Base-by-base conservation (phyloP, 495 filamentous ascomycete species). In the Podospora didyma region DNA sequence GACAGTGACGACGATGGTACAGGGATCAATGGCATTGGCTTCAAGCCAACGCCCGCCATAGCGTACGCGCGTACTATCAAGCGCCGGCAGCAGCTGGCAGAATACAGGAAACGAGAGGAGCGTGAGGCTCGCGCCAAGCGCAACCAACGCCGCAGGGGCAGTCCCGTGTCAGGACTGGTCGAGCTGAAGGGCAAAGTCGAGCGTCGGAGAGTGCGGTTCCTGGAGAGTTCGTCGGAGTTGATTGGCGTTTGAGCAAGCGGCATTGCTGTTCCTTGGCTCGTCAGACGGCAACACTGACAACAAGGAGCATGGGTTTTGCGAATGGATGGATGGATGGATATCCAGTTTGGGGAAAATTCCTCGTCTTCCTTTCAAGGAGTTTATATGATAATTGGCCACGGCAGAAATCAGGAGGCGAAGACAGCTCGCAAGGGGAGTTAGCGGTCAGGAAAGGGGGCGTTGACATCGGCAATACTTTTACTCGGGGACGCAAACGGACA, bases 11-110 rank as follows among this genome's bases (percentile, higher is more conserved):
- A 90, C 60, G 88, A 91, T 69, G 88, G 88, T 23, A 88, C 88
- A 35, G 88, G 88, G 37, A 89, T 91, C 60, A 90, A 95, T 69
- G 93, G 93, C 14, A 87, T 97, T 64, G 93, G 92, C 1, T 97
- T 96, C 71, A 87, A 84, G 59, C 93, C 93, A 0, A 97, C 91
- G 9, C 80, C 92, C 17, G 88, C 88, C 31, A 84, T 92, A 28
- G 92, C 90, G 1, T 86, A 89, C 69, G 84, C 84, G 23, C 78
- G 93, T 53, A 78, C 82, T 7, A 82, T 91, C 68, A 88, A 84
- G 68, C 79, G 92, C 57, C 81, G 83, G 63, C 85, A 88, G 70
- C 93, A 97, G 71, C 78, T 97, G 46, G 80, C 83, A 48, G 90
- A 96, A 48, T 97, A 93, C 79, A 85, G 82, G 65, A 85, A 79